Base-by-base conservation (phyloP, 164 flowering plant species). In the Euptelea pleiosperma region DNA sequence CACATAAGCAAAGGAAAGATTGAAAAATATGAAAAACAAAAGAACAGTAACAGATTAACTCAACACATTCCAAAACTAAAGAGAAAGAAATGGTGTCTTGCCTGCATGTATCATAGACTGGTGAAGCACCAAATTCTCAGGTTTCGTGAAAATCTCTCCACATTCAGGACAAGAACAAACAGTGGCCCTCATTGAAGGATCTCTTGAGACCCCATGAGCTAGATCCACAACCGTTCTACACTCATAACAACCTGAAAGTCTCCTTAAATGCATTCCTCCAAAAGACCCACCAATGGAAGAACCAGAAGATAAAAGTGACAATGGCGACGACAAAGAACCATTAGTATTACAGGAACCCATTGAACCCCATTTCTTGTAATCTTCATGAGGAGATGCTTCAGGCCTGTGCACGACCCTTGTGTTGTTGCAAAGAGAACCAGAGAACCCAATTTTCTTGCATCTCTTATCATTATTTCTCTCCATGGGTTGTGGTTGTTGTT, bases 21-120 rank as follows among this genome's bases (percentile, higher is more conserved):
- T n/a, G n/a, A n/a, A n/a, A n/a, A n/a, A n/a, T n/a, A n/a, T 43
- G 47, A 43, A 43, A 43, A 43, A 43, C 6, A 43, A 43, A 4
- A n/a, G 8, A n/a, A 18, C 24, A 43, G 25, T 43, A 43, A 19
- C 10, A 19, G 25, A 43, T 19, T 44, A 22, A 39, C 24, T 8
- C 26, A 54, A 54, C 6, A 14, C 28, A 22, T 12, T 6, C 16
- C 37, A 57, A 57, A 22, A 24, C 14, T 3, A n/a, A 29, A 39
- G 2, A 39, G 45, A 2, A 1, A n/a, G 21, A 36, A 56, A 24
- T 14, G 0, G 11, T n/a, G 56, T 14, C 2, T 40, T 81, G 89
- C 96, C 98, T 56, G 98, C 96, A 76, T 91, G 98, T 64, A 79
- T 76, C 51, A 85, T 82, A 69, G 95, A 77, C 46, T 82, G 94